These are phyloP conservation scores for Cercospora janseana DNA, from an alignment of 2,329 filamentous ascomycete genomes.

Conservation along the genomic window DNA sequence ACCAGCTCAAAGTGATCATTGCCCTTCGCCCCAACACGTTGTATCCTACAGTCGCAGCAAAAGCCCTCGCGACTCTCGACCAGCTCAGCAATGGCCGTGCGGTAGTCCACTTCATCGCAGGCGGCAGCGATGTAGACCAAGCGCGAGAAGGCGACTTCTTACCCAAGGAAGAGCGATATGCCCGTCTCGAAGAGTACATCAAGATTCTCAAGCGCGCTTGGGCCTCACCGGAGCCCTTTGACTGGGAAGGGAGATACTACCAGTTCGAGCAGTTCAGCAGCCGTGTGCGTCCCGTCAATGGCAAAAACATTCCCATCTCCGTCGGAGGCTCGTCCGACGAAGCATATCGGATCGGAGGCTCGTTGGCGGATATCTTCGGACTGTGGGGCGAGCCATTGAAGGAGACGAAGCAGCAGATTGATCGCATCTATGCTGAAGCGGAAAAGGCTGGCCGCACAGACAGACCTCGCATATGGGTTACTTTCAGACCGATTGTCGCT, in stretches of 20 bases:
- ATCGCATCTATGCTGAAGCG: slow-evolving; percentile 58
- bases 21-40: slow-evolving; percentile 61
- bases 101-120: slow-evolving; percentile 63
- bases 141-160: slow-evolving; percentile 61
- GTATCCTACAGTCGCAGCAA: slow-evolving; percentile 62
- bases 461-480: slow-evolving; percentile 61
- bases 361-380: slow-evolving; percentile 61
- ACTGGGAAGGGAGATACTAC: slow-evolving; percentile 62
- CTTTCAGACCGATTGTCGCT: slow-evolving; percentile 60
- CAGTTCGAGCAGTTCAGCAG: slow-evolving; percentile 59
- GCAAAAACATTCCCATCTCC: slow-evolving; percentile 54
- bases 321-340: slow-evolving; percentile 60
- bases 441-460: slow-evolving; percentile 57
- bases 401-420: slow-evolving; percentile 63
- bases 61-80: slow-evolving; percentile 60
- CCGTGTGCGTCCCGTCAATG: slow-evolving; percentile 54
- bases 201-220: slow-evolving; percentile 59
- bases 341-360: slow-evolving; percentile 59
- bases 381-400: slow-evolving; percentile 64
- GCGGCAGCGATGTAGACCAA: slow-evolving; percentile 60
- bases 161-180: slow-evolving; percentile 58
- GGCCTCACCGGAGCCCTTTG: slow-evolving; percentile 57
- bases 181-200: slow-evolving; percentile 61
- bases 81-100: slow-evolving; percentile 58
- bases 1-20: slow-evolving; percentile 61